A percentile compares a stretch with the other conserved stretches of the same genome.
Conservation (phyloP, 2,329 filamentous ascomycete genomes). For the Aciculosporium take region DNA sequence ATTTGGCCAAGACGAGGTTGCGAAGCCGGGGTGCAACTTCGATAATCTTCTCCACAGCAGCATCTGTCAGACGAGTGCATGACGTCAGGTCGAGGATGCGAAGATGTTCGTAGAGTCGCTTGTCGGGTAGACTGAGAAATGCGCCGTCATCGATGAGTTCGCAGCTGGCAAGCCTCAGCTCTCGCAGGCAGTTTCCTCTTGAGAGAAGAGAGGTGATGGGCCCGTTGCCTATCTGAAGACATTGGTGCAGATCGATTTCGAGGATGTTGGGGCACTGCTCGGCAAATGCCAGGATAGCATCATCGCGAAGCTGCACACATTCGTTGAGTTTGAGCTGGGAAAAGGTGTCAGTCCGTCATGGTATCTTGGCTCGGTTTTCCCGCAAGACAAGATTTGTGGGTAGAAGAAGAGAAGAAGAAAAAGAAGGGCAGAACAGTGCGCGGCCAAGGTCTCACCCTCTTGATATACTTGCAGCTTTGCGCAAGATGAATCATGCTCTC, state of each 20-base stretch:
- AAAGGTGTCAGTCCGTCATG: neutral
- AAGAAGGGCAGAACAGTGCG: too few species aligned
- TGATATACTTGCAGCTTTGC: constrained; percentile 70
- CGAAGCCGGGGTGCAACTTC: constrained; percentile 72
- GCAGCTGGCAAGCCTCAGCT: constrained; percentile 78
- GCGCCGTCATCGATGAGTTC: constrained; percentile 74
- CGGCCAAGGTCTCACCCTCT: constrained; percentile 46
- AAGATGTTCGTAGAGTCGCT: constrained; percentile 62
- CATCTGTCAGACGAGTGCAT: constrained; percentile 70
- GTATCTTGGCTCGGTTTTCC: neutral
- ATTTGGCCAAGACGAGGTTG: constrained; percentile 90
- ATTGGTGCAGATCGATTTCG: constrained; percentile 89
- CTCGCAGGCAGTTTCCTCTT: constrained; percentile 70
- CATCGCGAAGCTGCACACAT: constrained; percentile 71
- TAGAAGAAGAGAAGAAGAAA: too few species aligned
- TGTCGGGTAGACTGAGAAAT: constrained; percentile 62
- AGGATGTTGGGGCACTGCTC: constrained; percentile 81
- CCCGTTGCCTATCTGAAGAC: constrained; percentile 64
- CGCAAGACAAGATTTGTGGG: too few species aligned
- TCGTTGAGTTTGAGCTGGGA: constrained; percentile 81
- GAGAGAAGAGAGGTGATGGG: constrained; percentile 70
- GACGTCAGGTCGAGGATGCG: constrained; percentile 90
- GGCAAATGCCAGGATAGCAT: constrained; percentile 72
- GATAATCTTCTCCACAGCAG: constrained; percentile 78
- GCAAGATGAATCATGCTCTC: constrained; percentile 72